phyloP scores from a whole-genome alignment of 2,329 filamentous ascomycete species.

The Penicillium sp. region DNA sequence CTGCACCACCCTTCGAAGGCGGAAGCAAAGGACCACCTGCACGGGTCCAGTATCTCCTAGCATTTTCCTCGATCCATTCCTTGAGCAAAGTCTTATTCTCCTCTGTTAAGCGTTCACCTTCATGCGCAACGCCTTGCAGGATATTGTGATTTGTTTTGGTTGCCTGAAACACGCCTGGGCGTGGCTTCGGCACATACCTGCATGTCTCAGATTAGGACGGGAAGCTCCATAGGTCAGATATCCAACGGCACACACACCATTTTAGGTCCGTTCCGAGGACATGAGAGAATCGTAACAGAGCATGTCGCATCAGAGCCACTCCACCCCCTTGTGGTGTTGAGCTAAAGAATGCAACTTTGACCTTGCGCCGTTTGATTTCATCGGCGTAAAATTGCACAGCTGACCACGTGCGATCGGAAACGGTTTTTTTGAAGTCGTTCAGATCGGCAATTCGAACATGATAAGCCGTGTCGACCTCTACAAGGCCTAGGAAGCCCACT shows the following conservation, averaged over 20 bases:
- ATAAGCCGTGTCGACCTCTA: conserved; percentile 70
- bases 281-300: conserved; percentile 70
- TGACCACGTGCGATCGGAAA: conserved; percentile 64
- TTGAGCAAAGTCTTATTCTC: conserved; percentile 65
- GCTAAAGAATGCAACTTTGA: conserved; percentile 76
- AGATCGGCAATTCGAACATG: conserved; percentile 61
- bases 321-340: conserved; percentile 80
- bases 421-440: conserved; percentile 62
- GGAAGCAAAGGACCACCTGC: conserved; percentile 66
- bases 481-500: conserved; percentile 67
- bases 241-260: conserved; percentile 59
- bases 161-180: conserved; percentile 76
- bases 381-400: conserved; percentile 64
- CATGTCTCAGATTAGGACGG: conserved; percentile 5
- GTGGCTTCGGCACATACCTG: conserved; percentile 75
- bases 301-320: conserved; percentile 79
- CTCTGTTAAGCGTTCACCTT: conserved; percentile 63
- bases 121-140: conserved; percentile 72
- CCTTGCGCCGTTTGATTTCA: conserved; percentile 63
- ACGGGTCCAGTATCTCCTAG: conserved; percentile 71
- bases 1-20: conserved; percentile 69
- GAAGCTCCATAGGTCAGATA: background rate
- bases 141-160: conserved; percentile 91
- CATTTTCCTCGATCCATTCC: conserved; percentile 73
- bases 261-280: conserved; percentile 67